Conservation (phyloP, 2,329 filamentous ascomycete species). For the Tolypocladium ophioglossoides region DNA sequence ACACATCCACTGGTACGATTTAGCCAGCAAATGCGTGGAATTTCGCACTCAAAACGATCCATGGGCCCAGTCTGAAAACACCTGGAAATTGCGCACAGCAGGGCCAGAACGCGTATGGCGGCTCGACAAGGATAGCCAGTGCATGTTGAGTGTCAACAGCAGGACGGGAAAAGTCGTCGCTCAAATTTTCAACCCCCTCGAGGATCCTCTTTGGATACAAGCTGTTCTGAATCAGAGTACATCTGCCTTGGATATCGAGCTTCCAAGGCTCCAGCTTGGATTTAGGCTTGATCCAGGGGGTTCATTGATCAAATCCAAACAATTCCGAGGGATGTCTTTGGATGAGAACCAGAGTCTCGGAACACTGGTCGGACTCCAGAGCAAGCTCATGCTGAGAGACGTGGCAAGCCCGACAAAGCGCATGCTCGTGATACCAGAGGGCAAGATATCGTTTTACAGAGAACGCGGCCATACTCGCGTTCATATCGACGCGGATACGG, state of each 20-base stretch:
- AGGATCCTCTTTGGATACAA: too few relatives aligned
- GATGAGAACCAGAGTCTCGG: conserved; percentile 27
- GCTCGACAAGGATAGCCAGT: too few relatives aligned
- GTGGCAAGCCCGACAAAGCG: conserved; percentile 5
- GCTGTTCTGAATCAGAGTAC: too few relatives aligned
- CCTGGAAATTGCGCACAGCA: too few relatives aligned
- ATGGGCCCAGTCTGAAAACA: too few relatives aligned
- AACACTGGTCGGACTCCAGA: conserved; percentile 33
- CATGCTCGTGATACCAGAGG: conserved; percentile 26
- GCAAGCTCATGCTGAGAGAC: conserved; percentile 33
- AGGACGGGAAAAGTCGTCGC: too few relatives aligned
- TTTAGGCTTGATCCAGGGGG: conserved; percentile 28
- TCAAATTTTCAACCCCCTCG: too few relatives aligned
- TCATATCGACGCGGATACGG: conserved; percentile 14
- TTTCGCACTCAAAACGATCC: too few relatives aligned
- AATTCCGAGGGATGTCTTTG: conserved; percentile 38
- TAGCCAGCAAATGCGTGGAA: too few relatives aligned
- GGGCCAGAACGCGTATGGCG: too few relatives aligned
- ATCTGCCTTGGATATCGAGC: conserved; percentile 22
- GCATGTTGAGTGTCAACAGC: too few relatives aligned
- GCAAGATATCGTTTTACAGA: conserved; percentile 2
- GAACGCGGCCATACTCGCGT: conserved; percentile 22
- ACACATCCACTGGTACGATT: too few relatives aligned
- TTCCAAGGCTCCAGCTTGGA: conserved; percentile 27
- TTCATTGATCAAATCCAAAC: conserved; percentile 26